Evolutionary conservation across 2,329 filamentous ascomycete species (phyloP).

Genomic region (Diaporthe capsici): DNA sequence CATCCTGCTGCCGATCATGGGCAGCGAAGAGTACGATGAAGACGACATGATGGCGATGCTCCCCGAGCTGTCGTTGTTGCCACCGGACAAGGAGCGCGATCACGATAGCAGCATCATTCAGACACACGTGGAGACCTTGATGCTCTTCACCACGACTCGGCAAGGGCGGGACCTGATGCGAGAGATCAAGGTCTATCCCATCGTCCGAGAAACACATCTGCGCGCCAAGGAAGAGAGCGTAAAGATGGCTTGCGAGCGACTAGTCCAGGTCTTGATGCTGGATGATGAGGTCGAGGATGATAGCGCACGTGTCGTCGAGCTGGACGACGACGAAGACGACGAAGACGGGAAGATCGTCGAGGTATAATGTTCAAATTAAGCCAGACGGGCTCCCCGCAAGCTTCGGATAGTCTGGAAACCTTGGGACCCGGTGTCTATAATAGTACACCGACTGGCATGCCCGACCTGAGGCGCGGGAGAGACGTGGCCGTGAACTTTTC

Average conservation of each 20-base stretch:
- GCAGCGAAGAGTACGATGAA: constrained; percentile 87
- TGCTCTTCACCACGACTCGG: constrained; percentile 84
- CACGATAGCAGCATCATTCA: constrained; percentile 81
- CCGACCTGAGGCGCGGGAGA: neutral
- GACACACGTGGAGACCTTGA: constrained; percentile 90
- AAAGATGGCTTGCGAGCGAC: constrained; percentile 85
- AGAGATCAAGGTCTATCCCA: constrained; percentile 85
- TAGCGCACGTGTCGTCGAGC: constrained; percentile 59
- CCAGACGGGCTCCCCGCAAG: neutral
- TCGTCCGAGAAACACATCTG: constrained; percentile 88
- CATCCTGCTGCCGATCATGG: constrained; percentile 88
- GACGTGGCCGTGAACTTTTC: neutral
- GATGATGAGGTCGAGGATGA: constrained; percentile 68
- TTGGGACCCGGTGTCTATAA: neutral
- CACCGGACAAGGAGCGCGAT: constrained; percentile 91
- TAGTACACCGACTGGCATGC: neutral
- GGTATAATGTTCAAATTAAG: constrained; percentile 54
- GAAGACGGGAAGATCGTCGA: constrained; percentile 70
- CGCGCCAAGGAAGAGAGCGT: constrained; percentile 84
- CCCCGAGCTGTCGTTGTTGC: constrained; percentile 88
- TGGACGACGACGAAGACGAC: constrained; percentile 66
- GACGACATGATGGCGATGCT: constrained; percentile 91
- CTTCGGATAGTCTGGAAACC: neutral
- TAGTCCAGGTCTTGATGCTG: constrained; percentile 90
- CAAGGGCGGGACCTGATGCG: constrained; percentile 82